Conservation (phyloP, 1,284 basidiomycete species). For the Pterula multifida region DNA sequence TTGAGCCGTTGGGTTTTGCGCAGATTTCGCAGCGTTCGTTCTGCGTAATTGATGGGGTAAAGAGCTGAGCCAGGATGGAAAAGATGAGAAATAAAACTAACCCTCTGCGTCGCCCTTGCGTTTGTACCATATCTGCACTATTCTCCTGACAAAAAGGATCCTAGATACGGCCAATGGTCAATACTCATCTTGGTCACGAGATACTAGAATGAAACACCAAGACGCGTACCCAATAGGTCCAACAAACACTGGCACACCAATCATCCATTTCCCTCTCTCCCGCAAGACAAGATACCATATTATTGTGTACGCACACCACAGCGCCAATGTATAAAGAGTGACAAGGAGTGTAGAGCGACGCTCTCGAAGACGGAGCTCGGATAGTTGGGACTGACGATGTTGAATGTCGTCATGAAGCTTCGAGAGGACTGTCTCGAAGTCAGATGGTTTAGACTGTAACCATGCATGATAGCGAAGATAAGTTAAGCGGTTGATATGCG, state of each 20-base stretch:
- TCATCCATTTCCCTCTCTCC: conserved; percentile 28
- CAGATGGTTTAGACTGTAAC: conserved; percentile 25
- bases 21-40: conserved; percentile 68
- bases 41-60: conserved; percentile 26
- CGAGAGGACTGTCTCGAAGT: conserved; percentile 62
- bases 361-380: conserved; percentile 82
- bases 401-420: conserved; percentile 55
- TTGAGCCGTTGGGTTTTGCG: conserved; percentile 76
- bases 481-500: background rate
- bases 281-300: conserved; percentile 70
- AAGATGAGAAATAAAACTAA: conserved; percentile 21
- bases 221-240: conserved; percentile 72
- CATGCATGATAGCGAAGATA: background rate
- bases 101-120: conserved; percentile 81
- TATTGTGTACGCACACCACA: conserved; percentile 72
- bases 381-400: conserved; percentile 68
- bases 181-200: too few relatives aligned
- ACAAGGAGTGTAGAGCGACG: conserved; percentile 71
- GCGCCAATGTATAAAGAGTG: conserved; percentile 71
- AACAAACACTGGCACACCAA: conserved; percentile 46
- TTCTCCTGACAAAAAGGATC: conserved; percentile 70
- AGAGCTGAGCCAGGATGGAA: background rate
- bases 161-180: conserved; percentile 26
- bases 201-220: conserved; percentile 1
- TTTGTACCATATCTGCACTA: conserved; percentile 82